Evolutionary conservation across 305 asterid genomes (phyloP), one percentile per base, ranked within the genome.

Genomic region (Fraxinus ornus): DNA sequence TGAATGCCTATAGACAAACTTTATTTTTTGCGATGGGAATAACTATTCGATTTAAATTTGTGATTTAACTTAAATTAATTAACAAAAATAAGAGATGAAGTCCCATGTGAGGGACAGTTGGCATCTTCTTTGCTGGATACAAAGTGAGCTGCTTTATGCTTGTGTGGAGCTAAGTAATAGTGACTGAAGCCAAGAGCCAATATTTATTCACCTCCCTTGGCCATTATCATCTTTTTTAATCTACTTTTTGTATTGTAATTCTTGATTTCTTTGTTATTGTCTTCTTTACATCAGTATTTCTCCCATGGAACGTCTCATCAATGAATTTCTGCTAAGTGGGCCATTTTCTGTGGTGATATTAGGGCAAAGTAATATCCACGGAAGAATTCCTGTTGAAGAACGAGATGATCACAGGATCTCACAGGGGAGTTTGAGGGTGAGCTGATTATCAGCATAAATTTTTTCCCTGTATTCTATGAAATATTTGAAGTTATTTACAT

Each of bases 361-460:
- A 94, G 98, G 97, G 77, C 94, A 92, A 87, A 89, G 84, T 72
- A 72, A 49, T 7, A n/a, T 6, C 72, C 86, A 82, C 82, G 88
- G 88, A 75, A 91, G 92, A 85, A 60, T 79, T 78, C 70, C 87
- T 60, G 76, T 84, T 78, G 87, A 87, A 49, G 94, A 88, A 73
- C 89, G 83, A 49, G 88, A 87, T 82, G 85, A 86, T 82, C 84
- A 75, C 41, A 91, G 91, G 87, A 77, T 86, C 72, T 76, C 89
- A 22, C 78, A 79, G 73, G 72, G 90, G 80, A 89, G 76, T 88
- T 90, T 94, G 77, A 85, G 81, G 95, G 99, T 96, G 85, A 89
- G 92, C 83, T 86, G 64, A 10, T 74, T 13, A 57, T 44, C 78
- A 47, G 77, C 75, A 33, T n/a, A 72, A 17, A 72, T 57, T 68